phyloP scores from a whole-genome alignment of 352 stramenopile genomes.

The Phytophthora fragariaefolia region DNA sequence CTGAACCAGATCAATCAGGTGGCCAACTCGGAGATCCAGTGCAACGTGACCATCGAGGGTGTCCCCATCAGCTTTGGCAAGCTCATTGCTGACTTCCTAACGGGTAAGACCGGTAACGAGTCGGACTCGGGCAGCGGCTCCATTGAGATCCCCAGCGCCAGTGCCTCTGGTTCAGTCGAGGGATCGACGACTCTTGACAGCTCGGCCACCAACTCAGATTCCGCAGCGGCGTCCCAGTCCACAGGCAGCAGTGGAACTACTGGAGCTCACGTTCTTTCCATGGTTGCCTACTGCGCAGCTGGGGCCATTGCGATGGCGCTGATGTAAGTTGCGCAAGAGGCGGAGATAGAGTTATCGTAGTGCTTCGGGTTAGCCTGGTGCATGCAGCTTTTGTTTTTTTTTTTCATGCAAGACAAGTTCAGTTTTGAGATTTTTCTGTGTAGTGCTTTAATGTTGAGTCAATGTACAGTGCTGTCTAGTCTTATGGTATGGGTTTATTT shows the following conservation, averaged over 20 bases:
- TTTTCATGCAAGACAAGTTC: too few species aligned
- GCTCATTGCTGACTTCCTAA: constrained; percentile 65
- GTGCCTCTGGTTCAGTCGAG: constrained; percentile 24
- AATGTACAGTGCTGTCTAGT: too few species aligned
- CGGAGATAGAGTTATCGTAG: constrained; percentile 35
- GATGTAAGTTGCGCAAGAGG: constrained; percentile 10
- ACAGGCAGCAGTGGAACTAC: constrained; percentile 11
- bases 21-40: constrained; percentile 68
- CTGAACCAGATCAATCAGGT: constrained; percentile 78
- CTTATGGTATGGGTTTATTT: too few species aligned
- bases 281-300: constrained; percentile 28
- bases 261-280: constrained; percentile 8
- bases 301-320: constrained; percentile 27
- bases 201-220: constrained; percentile 19
- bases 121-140: constrained; percentile 46
- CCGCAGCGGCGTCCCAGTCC: constrained; percentile 15
- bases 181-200: constrained; percentile 24
- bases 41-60: constrained; percentile 56
- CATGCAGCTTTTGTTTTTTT: too few species aligned
- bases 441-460: too few species aligned
- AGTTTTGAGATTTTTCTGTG: too few species aligned
- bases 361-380: too few species aligned
- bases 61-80: constrained; percentile 52
- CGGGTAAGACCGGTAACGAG: constrained; percentile 71
- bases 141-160: constrained; percentile 36